phyloP scores from a whole-genome alignment of 495 filamentous ascomycete genomes.

The Lepraria neglecta region DNA sequence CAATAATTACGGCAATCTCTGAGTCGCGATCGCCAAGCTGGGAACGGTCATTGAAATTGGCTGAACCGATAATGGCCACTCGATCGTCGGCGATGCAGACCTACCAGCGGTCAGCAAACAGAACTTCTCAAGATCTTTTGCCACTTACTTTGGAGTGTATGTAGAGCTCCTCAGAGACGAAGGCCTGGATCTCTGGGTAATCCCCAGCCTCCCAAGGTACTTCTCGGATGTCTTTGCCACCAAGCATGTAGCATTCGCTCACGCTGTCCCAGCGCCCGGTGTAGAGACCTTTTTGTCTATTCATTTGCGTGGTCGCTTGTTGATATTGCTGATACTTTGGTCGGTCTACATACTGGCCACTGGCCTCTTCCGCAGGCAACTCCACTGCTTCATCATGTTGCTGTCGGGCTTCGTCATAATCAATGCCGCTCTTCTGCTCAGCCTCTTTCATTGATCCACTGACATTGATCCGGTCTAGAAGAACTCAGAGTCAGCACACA shows the following conservation, averaged over 20 bases:
- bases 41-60: conserved; percentile 91
- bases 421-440: conserved; percentile 62
- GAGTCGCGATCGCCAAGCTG: conserved; percentile 84
- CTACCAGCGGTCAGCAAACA: conserved; percentile 27
- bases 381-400: conserved; percentile 53
- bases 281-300: conserved; percentile 28
- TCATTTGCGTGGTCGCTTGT: conserved; percentile 48
- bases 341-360: conserved; percentile 1
- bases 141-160: conserved; percentile 71
- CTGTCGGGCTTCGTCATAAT: conserved; percentile 63
- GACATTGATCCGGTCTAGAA: conserved; percentile 65
- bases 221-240: conserved; percentile 64
- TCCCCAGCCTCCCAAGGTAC: conserved; percentile 71
- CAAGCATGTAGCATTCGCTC: conserved; percentile 77
- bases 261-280: conserved; percentile 65
- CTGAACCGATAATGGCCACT: conserved; percentile 82
- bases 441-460: conserved; percentile 56
- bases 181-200: conserved; percentile 75
- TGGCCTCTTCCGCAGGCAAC: conserved; percentile 14
- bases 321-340: conserved; percentile 57
- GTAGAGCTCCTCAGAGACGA: conserved; percentile 90
- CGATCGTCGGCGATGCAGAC: conserved; percentile 89
- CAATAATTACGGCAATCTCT: conserved; percentile 74
- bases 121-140: neutral
- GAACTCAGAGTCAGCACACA: neutral